Evolutionary conservation across 805 yeast genomes (phyloP), one percentile per base, ranked within the genome.

Genomic region (Lipomyces spencermartinsiae): DNA sequence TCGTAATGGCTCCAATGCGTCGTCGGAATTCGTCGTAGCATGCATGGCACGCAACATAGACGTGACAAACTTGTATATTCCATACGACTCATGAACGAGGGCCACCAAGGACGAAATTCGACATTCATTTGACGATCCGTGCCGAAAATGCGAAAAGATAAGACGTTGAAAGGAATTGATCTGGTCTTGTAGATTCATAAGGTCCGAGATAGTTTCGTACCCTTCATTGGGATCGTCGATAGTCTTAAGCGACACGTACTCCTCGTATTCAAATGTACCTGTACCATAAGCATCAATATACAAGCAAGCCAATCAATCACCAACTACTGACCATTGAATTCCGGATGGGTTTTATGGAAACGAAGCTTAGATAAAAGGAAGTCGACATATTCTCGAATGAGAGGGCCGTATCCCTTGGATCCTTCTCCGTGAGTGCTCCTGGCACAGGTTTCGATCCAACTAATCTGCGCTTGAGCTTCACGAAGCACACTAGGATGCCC

Each of bases 161-260:
- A 91, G 80, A 69, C 89, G 86, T 73, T 90, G 93, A 68, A 91
- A 86, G 69, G 89, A 90, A 76, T 91, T 94, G 63, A 93, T 86
- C 25, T 87, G 82, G 76, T 94, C 98, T 78, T 93, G 97, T 65
- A 94, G 81, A 58, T 87, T 86, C 91, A 92, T 89, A 74, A 94
- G 82, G 76, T 92, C 97, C 71, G 92, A 77, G 69, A 94, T 87
- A 0, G 97, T 88, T 76, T 94, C 97, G 51, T 73, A 73, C 6
- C 98, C 98, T 80, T 93, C 97, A 76, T 94, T 93, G 5, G 98
- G 98, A 78, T 94, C 97, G 74, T 92, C 89, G 51, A 92, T 96
- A 2, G 93, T 87, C 66, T 91, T 86, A 72, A 94, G 83, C 3
- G 97, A 91, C 57, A 93, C 87, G 76, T 94, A 95, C 77, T 94